These are phyloP conservation scores for Kodamaea ohmeri DNA, from an alignment of 1,139 yeast genomes.

Conservation along the genomic window DNA sequence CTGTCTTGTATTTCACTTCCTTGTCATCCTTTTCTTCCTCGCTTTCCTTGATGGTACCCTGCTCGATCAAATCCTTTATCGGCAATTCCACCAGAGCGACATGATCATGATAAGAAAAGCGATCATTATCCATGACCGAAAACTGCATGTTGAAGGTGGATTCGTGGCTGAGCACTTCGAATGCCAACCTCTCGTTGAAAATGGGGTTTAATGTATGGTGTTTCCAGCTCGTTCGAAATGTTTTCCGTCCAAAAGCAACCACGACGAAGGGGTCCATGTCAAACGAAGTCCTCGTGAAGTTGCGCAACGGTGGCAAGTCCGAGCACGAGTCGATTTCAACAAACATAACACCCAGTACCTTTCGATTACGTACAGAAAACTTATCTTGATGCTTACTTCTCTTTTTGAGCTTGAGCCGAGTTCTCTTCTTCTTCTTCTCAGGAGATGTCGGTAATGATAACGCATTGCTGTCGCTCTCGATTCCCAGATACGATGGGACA, in stretches of 20 bases:
- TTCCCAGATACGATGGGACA: not conserved
- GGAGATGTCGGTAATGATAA: slow-evolving; percentile 11
- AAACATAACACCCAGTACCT: slow-evolving; percentile 69
- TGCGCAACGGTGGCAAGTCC: slow-evolving; percentile 66
- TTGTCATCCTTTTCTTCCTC: slow-evolving; percentile 1
- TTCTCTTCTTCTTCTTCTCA: slow-evolving; percentile 9
- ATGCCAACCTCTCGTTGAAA: slow-evolving; percentile 75
- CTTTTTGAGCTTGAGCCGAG: slow-evolving; percentile 3
- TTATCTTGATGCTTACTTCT: slow-evolving; percentile 12
- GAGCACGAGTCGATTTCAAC: slow-evolving; percentile 72
- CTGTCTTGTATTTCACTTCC: slow-evolving; percentile 4
- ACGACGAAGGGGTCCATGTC: slow-evolving; percentile 98
- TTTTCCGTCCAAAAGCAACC: slow-evolving; percentile 83
- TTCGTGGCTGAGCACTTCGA: slow-evolving; percentile 73
- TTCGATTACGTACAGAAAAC: slow-evolving; percentile 38
- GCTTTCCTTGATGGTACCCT: slow-evolving; percentile 1
- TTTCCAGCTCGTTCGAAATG: slow-evolving; percentile 82
- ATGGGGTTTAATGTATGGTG: slow-evolving; percentile 82
- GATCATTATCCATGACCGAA: slow-evolving; percentile 79
- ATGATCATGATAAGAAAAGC: slow-evolving; percentile 75
- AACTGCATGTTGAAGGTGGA: slow-evolving; percentile 62
- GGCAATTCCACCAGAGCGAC: slow-evolving; percentile 66
- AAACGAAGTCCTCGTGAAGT: slow-evolving; percentile 65
- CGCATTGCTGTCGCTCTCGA: not conserved
- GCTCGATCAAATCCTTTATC: slow-evolving; percentile 44